phyloP scores from a whole-genome alignment of 495 filamentous ascomycete species.

The Hypoxylon trugodes region DNA sequence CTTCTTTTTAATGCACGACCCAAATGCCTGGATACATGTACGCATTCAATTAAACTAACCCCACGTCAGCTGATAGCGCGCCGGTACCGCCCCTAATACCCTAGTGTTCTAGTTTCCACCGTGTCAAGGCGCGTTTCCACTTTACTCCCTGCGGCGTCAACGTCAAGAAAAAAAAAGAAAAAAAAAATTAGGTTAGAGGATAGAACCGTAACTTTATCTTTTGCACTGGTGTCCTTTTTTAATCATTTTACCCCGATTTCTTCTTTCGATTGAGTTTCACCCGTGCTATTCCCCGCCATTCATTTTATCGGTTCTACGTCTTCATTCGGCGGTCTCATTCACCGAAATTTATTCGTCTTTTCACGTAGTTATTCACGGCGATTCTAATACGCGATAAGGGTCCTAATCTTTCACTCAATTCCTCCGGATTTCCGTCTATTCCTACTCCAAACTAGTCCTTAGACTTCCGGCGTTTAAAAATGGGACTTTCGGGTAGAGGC shows the following conservation, averaged over 20 bases:
- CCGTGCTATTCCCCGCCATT: background rate
- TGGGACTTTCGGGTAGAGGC: conserved; percentile 26
- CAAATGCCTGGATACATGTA: too few species aligned
- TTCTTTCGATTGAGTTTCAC: background rate
- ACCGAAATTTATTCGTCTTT: background rate
- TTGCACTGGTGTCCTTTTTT: background rate
- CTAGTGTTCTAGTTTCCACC: conserved; percentile 32
- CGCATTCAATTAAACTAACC: conserved; percentile 35
- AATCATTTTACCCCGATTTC: background rate
- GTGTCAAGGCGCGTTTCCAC: conserved; percentile 35
- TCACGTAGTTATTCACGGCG: background rate
- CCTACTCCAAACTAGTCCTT: background rate
- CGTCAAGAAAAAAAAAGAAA: conserved; percentile 24
- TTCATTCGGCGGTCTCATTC: too few species aligned
- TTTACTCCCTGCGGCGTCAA: conserved; percentile 12
- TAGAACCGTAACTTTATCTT: background rate
- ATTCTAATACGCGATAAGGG: background rate
- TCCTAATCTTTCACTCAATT: background rate
- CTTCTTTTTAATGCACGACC: too few species aligned
- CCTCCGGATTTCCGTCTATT: background rate
- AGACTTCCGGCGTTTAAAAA: conserved; percentile 2
- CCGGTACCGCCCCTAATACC: conserved; percentile 10
- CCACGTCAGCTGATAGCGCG: conserved; percentile 46
- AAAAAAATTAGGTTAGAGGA: conserved; percentile 9
- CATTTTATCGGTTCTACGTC: background rate